Evolutionary conservation across 2,329 filamentous ascomycete species (phyloP).

Genomic region (Grosmannia serpens): DNA sequence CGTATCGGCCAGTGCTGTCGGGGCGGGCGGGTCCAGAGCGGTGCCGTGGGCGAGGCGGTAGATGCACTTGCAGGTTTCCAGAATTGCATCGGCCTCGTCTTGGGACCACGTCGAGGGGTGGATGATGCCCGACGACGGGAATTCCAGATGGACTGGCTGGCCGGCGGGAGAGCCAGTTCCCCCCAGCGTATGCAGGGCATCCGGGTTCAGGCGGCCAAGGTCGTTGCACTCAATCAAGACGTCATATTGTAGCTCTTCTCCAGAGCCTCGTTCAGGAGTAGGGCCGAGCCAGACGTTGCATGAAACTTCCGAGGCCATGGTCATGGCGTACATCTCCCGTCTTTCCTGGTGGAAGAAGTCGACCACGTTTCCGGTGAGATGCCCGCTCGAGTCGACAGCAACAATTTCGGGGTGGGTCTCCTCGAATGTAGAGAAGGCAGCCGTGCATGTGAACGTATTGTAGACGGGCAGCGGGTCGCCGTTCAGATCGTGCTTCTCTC

Average conservation of each 20-base stretch:
- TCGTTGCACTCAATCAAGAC: constrained; percentile 84
- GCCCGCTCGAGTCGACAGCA: constrained; percentile 59
- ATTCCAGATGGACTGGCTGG: constrained; percentile 49
- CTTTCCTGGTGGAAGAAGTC: constrained; percentile 88
- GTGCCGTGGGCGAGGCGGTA: constrained; percentile 67
- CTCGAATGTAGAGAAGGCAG: constrained; percentile 62
- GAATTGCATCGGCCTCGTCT: constrained; percentile 68
- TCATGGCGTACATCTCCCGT: constrained; percentile 89
- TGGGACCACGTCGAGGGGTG: constrained; percentile 75
- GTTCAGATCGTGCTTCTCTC: constrained; percentile 47
- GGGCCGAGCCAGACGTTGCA: constrained; percentile 85
- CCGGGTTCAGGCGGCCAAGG: constrained; percentile 62
- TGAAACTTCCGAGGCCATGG: constrained; percentile 76
- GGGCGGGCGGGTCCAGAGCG: constrained; percentile 19
- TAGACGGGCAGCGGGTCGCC: constrained; percentile 51
- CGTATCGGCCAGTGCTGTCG: constrained; percentile 15
- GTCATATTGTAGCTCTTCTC: constrained; percentile 58
- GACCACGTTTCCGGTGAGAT: constrained; percentile 63
- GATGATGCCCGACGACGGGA: constrained; percentile 90
- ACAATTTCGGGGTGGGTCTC: constrained; percentile 57
- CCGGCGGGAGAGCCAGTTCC: constrained; percentile 37
- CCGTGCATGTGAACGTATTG: constrained; percentile 69
- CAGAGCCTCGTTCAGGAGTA: constrained; percentile 58
- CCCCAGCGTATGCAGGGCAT: constrained; percentile 51
- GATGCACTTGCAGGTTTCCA: constrained; percentile 85